Evolutionary conservation across 306 rosid genomes (phyloP).

Genomic region (Rosa chinensis): DNA sequence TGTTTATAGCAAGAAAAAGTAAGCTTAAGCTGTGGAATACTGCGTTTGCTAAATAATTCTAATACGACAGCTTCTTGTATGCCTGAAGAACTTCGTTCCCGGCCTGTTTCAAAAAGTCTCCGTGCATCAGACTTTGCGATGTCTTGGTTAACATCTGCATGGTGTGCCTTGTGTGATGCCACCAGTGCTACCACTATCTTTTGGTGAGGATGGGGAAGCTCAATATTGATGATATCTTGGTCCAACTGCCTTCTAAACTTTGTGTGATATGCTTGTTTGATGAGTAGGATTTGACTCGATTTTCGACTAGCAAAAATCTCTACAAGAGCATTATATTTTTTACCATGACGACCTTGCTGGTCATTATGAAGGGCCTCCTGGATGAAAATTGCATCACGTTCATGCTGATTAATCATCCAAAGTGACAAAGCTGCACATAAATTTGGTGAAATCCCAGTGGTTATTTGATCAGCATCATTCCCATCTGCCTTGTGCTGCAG

Average conservation of each 20-base stretch:
- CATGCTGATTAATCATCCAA: constrained; percentile 68
- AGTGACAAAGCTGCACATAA: constrained; percentile 42
- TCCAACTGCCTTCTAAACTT: constrained; percentile 51
- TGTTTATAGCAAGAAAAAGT: constrained; percentile 63
- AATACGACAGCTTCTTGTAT: constrained; percentile 55
- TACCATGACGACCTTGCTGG: constrained; percentile 33
- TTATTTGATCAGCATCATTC: not conserved
- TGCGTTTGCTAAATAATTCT: constrained; percentile 72
- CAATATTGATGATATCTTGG: constrained; percentile 67
- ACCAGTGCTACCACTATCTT: constrained; percentile 71
- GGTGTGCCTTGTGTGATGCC: constrained; percentile 79
- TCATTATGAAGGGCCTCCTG: constrained; percentile 44
- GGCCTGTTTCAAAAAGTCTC: constrained; percentile 52
- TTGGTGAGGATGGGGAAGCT: constrained; percentile 68
- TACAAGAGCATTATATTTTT: constrained; percentile 54
- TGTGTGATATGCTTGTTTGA: constrained; percentile 55
- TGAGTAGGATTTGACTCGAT: constrained; percentile 67
- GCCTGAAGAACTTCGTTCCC: constrained; percentile 37
- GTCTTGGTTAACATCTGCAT: constrained; percentile 56
- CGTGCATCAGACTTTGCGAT: constrained; percentile 73
- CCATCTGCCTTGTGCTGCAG: constrained; percentile 22
- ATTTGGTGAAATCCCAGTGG: constrained; percentile 28
- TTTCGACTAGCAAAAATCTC: constrained; percentile 65
- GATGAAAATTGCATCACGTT: constrained; percentile 52
- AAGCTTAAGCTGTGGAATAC: constrained; percentile 66